Conservation (phyloP, 2,329 filamentous ascomycete species). For the Arthrobotrys megalospora region DNA sequence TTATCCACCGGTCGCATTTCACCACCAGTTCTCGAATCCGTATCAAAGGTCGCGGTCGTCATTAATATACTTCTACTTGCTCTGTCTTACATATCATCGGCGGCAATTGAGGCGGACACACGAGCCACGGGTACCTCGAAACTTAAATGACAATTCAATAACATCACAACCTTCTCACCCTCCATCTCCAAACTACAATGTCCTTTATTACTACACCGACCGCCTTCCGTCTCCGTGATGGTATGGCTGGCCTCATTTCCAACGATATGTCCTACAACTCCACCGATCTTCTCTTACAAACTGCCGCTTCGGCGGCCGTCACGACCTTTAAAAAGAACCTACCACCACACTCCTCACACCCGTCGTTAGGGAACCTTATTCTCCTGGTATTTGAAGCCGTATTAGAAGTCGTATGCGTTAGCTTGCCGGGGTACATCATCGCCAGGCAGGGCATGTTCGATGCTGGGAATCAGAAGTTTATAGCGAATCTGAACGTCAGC, state of each 20-base stretch:
- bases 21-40: not conserved
- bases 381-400: slow-evolving; percentile 95
- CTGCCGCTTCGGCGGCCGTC: slow-evolving; percentile 20
- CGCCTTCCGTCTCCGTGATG: slow-evolving; percentile 57
- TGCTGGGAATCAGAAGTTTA: slow-evolving; percentile 94
- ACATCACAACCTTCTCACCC: not conserved
- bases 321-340: slow-evolving; percentile 30
- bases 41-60: not conserved
- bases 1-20: slow-evolving; percentile 28
- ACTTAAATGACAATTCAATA: slow-evolving; percentile 1
- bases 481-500: slow-evolving; percentile 95
- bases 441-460: slow-evolving; percentile 93
- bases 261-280: slow-evolving; percentile 32
- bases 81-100: not conserved
- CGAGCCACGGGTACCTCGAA: not conserved
- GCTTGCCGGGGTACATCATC: slow-evolving; percentile 92
- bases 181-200: slow-evolving; percentile 64
- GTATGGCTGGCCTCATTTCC: slow-evolving; percentile 11
- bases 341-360: slow-evolving; percentile 43
- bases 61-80: slow-evolving; percentile 13
- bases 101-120: slow-evolving; percentile 5
- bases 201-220: slow-evolving; percentile 69
- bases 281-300: slow-evolving; percentile 50
- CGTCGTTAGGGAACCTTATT: slow-evolving; percentile 75
- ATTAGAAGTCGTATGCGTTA: slow-evolving; percentile 94